A percentile compares a stretch with the other conserved stretches of the same genome.
phyloP scores from a whole-genome alignment of 345 rosid species.

The Gossypium stocksii region DNA sequence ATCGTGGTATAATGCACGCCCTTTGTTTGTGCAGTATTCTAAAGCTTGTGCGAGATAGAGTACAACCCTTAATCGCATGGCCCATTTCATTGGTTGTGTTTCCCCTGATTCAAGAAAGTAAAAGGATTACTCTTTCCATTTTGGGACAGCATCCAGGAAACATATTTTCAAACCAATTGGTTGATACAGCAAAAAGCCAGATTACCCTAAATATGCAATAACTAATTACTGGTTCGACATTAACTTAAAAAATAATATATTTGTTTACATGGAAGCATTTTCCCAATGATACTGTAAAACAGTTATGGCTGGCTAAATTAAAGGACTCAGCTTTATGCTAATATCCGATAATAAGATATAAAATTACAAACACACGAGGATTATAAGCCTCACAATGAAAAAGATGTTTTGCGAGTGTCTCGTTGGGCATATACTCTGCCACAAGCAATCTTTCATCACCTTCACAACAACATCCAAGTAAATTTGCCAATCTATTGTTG shows the following conservation, averaged over 20 bases:
- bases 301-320: neutral
- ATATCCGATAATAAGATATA: neutral
- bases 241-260: neutral
- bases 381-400: constrained; percentile 59
- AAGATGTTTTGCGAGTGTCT: constrained; percentile 90
- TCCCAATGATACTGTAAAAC: neutral
- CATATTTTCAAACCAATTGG: neutral
- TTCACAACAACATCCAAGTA: constrained; percentile 87
- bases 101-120: constrained; percentile 57
- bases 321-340: neutral
- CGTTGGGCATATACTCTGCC: constrained; percentile 85
- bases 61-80: constrained; percentile 93
- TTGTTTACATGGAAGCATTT: neutral
- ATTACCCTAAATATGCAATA: constrained; percentile 1
- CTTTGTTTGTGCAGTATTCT: constrained; percentile 86
- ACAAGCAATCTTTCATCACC: constrained; percentile 85
- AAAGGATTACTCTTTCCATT: neutral
- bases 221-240: neutral
- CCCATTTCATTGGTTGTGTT: constrained; percentile 93
- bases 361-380: neutral
- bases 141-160: neutral
- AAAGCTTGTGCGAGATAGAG: constrained; percentile 88
- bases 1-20: constrained; percentile 84
- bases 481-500: constrained; percentile 68
- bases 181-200: neutral